Evolutionary conservation across 208 protist genomes (phyloP).

Genomic region (Ichthyophonus hoferi): DNA sequence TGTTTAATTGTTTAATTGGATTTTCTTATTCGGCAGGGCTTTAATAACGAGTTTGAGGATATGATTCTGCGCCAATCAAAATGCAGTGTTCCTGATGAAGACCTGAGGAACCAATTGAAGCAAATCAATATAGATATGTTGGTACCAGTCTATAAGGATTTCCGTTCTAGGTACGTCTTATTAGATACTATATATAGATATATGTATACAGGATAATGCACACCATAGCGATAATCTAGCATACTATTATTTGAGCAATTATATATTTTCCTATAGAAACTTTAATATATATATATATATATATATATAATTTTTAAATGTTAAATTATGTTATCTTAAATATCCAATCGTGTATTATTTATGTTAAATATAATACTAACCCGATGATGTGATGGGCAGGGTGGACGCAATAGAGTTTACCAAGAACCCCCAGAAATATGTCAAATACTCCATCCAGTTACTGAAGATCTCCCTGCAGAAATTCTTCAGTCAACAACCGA

Average conservation of each 20-base stretch:
- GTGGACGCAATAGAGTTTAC: constrained; percentile 2
- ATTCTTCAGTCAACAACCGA: constrained; percentile 16
- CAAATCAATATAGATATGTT: constrained; percentile 8
- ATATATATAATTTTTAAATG: no score
- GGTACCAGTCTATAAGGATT: constrained; percentile 19
- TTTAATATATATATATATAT: no score
- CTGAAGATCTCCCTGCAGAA: constrained; percentile 16
- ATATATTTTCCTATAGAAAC: no score
- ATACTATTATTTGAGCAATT: no score
- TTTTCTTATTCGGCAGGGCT: constrained; percentile 1
- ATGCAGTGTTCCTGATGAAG: constrained; percentile 5
- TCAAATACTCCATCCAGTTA: constrained; percentile 26
- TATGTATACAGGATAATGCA: no score
- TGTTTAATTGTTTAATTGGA: not conserved
- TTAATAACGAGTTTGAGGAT: constrained; percentile 27
- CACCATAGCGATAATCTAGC: no score
- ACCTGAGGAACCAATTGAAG: not conserved
- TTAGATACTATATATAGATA: no score
- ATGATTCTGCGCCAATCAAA: not conserved
- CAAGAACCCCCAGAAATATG: constrained; percentile 24
- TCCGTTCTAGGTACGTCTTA: not conserved
- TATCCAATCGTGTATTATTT: no score
- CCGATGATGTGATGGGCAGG: no score
- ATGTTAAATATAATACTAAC: no score
- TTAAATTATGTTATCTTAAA: no score